Evolutionary conservation across 2,329 filamentous ascomycete species (phyloP), one percentile per base, ranked within the genome.

Genomic region (Verticillium alfalfae): DNA sequence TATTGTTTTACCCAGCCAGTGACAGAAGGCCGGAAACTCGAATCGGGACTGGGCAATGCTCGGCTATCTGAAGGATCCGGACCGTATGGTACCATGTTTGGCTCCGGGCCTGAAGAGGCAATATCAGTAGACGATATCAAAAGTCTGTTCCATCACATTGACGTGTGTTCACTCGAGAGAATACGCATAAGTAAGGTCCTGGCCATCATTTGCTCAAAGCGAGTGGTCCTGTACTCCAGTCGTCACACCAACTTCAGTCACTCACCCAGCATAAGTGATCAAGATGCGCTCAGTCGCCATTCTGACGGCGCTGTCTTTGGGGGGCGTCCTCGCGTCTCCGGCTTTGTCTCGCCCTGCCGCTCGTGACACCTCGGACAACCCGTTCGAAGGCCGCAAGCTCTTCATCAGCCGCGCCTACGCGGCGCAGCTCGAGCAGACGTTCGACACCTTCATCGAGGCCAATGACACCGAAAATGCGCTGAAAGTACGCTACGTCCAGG

Each of bases 311-410:
- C 57, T 58, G 12, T 58, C 39, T 7, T 9, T 58, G 26, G 39
- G 57, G 16, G 39, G 38, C 22, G 56, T 26, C 56, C 18, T 58
- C 18, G 56, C 56, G 36, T 38, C 37, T 37, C 57, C 39, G 38
- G 36, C 38, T 10, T 5, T 22, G 18, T 31, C 56, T 1, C n/a
- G 36, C 56, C 36, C 57, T 31, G 39, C 45, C 38, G 38, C 57
- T 7, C 57, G 57, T 9, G 57, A 58, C 38, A 41, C 45, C 26
- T 39, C 37, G 7, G 57, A 34, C 59, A 77, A 78, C 59, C 75
- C 83, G 0, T 83, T 85, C 67, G 61, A 72, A 3, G 77, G 77
- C 59, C 79, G 78, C 65, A 76, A 73, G 5, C 70, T 84, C 36
- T 82, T 79, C 67, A 75, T 74, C 63, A 78, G 78, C 68, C 72